These are phyloP conservation scores for Arbutus unedo DNA, from an alignment of 148 eudicot species.

Conservation along the genomic window DNA sequence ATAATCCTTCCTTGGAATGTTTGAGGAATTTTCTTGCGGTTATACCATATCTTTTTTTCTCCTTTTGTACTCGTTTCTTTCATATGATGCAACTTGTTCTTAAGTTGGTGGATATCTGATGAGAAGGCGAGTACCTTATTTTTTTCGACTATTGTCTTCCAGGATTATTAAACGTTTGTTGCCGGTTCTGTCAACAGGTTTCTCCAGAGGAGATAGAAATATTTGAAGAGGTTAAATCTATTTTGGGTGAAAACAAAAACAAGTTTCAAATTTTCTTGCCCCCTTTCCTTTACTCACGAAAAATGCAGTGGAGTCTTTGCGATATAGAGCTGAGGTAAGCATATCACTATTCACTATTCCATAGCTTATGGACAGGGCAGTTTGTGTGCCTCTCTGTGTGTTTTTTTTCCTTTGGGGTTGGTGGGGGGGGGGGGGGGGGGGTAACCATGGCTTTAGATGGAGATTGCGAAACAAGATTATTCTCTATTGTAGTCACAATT, in stretches of 20 bases:
- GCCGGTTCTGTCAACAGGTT: constrained; percentile 46
- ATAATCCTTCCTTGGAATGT: not conserved
- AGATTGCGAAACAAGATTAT: not conserved
- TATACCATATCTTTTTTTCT: not conserved
- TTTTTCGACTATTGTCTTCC: not conserved
- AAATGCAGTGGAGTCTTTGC: constrained; percentile 89
- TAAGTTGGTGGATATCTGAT: not conserved
- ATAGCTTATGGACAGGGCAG: not conserved
- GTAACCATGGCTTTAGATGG: not conserved
- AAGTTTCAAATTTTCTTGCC: constrained; percentile 58
- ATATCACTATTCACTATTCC: not conserved
- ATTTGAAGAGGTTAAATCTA: constrained; percentile 69
- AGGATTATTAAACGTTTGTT: constrained; percentile 7
- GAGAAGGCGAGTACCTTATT: not conserved
- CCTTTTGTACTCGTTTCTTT: not conserved
- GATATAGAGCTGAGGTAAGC: constrained; percentile 91
- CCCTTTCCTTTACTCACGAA: constrained; percentile 77
- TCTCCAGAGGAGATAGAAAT: constrained; percentile 70
- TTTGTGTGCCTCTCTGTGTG: not conserved
- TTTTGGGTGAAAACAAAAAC: constrained; percentile 55
- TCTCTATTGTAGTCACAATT: not conserved
- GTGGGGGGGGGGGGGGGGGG: not conserved
- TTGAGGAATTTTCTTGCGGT: not conserved
- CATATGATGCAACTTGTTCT: not conserved
- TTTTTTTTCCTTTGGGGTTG: not conserved